These are phyloP conservation scores for Salix viminalis DNA, from an alignment of 345 rosid species.

Conservation along the genomic window DNA sequence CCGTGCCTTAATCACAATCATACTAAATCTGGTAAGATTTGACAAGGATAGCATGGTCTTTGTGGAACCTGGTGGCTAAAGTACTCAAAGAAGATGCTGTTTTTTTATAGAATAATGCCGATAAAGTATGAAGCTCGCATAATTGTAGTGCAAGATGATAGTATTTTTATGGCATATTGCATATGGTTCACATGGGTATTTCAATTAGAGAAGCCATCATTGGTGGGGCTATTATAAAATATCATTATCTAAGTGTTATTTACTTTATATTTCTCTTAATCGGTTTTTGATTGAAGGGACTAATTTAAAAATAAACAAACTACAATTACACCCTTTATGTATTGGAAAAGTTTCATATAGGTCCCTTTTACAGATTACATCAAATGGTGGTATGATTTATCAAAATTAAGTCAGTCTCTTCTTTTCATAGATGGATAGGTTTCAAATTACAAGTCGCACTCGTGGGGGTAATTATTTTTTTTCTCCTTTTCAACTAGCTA, in stretches of 20 bases:
- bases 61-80: background rate
- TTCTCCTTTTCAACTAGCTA: background rate
- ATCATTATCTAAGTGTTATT: too few species aligned
- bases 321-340: too few species aligned
- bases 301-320: too few species aligned
- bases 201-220: background rate
- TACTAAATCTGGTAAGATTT: background rate
- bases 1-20: background rate
- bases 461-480: too few species aligned
- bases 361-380: background rate
- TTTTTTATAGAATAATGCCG: background rate
- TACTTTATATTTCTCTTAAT: too few species aligned
- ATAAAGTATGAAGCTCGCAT: background rate
- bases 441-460: too few species aligned
- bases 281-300: too few species aligned
- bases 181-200: slow-evolving; percentile 1
- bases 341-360: too few species aligned
- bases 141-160: background rate
- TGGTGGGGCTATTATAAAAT: too few species aligned
- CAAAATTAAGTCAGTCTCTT: too few species aligned
- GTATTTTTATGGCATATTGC: background rate
- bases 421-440: too few species aligned
- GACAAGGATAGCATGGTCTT: background rate
- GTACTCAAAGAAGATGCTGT: background rate
- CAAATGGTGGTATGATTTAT: background rate